phyloP scores from a whole-genome alignment of 1,284 basidiomycete species.

The Golubevia pallescens region DNA sequence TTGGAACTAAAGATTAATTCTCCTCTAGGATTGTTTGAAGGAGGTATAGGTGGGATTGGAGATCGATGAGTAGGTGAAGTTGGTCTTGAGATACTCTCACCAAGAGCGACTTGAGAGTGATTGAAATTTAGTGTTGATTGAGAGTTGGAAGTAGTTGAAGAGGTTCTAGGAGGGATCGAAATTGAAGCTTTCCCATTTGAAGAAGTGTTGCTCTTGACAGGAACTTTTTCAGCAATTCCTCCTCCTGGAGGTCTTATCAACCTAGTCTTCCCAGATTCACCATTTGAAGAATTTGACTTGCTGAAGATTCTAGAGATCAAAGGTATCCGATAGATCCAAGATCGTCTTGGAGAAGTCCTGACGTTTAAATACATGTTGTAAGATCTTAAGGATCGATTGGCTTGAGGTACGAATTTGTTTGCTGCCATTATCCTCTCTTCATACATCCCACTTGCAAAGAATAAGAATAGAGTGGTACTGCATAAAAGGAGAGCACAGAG shows the following conservation, averaged over 20 bases:
- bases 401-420: slow-evolving; percentile 94
- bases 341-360: slow-evolving; percentile 74
- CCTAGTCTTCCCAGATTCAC: background rate
- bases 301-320: background rate
- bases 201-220: background rate
- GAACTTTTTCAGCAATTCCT: background rate
- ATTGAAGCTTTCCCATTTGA: background rate
- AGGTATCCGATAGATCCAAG: slow-evolving; percentile 26
- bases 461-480: slow-evolving; percentile 82
- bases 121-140: background rate
- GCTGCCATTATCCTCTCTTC: slow-evolving; percentile 94
- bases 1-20: slow-evolving; percentile 94
- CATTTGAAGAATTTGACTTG: background rate
- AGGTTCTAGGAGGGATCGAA: background rate
- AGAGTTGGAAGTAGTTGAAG: slow-evolving; percentile 22
- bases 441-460: slow-evolving; percentile 97
- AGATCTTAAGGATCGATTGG: slow-evolving; percentile 85
- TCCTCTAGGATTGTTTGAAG: slow-evolving; percentile 85
- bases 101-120: slow-evolving; percentile 41
- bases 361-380: slow-evolving; percentile 98
- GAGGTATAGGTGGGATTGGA: slow-evolving; percentile 82
- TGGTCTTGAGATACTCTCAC: slow-evolving; percentile 6
- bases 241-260: background rate
- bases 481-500: slow-evolving; percentile 47
- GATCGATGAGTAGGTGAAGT: slow-evolving; percentile 34